Evolutionary conservation across 2,329 filamentous ascomycete species (phyloP), one percentile per base, ranked within the genome.

Genomic region (Aspergillus eucalypticola): DNA sequence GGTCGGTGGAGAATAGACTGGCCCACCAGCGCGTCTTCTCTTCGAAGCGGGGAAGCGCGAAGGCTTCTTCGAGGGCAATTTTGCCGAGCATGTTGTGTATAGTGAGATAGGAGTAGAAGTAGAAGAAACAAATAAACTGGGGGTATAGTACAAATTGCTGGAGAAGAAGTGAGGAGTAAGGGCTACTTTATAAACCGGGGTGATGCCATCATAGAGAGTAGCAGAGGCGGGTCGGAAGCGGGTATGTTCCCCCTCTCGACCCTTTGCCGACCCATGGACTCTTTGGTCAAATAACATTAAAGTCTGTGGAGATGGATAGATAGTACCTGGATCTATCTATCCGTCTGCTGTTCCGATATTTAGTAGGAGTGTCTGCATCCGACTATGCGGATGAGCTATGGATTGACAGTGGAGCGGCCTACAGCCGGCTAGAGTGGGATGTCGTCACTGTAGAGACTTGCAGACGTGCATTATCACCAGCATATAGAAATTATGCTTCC

Each of bases 1-100:
- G 78, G 64, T 88, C 81, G n/a, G 82, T 77, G 13, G 84, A 81
- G 68, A 88, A 88, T 21, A 88, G 72, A 4, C 77, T 74, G 1
- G 86, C 86, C 85, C 85, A 87, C 84, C 85, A 87, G 66, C 78
- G 76, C 5, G 83, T 85, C 71, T 83, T 83, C 63, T 87, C 83
- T 49, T 82, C 78, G 62, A 87, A 80, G 35, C 84, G 81, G 48
- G 86, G 84, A 6, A 87, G 78, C 61, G 82, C 83, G 63, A 87
- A 88, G 13, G 85, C 84, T 74, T 88, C 86, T 71, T 88, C 86
- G 21, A 88, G 77, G 11, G 83, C 83, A 60, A 88, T 80, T 64
- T 88, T 88, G 61, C 86, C 86, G 11, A 81, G 73, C 84, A 87
- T 87, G 23, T 48, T 68, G 55, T 6, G 10, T 50, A 15, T 46